phyloP scores from a whole-genome alignment of 164 flowering plant species.

The Vitis vinifera region ASM3070453v1 NC_081811.1:6159001-6159500 shows the following conservation, averaged over 20 bases:
- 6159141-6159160: neutral
- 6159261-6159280: conserved; percentile 44
- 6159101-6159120: too few species aligned
- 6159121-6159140: neutral
- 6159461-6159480: conserved; percentile 23
- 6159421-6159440: conserved; percentile 68
- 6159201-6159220: conserved; percentile 84
- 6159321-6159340: conserved; percentile 44
- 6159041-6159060: too few species aligned
- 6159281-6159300: conserved; percentile 31
- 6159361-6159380: conserved; percentile 48
- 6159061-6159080: too few species aligned
- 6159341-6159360: conserved; percentile 55
- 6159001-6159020: too few species aligned
- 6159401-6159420: conserved; percentile 48
- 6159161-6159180: conserved; percentile 41
- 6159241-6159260: conserved; percentile 51
- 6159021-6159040: too few species aligned
- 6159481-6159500: neutral
- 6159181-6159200: conserved; percentile 55
- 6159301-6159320: conserved; percentile 36
- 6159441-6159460: conserved; percentile 53
- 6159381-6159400: conserved; percentile 31
- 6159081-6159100: too few species aligned
- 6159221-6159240: conserved; percentile 73